phyloP scores from a whole-genome alignment of 768 basidiomycete genomes.

The Saitozyma podzolica region DNA sequence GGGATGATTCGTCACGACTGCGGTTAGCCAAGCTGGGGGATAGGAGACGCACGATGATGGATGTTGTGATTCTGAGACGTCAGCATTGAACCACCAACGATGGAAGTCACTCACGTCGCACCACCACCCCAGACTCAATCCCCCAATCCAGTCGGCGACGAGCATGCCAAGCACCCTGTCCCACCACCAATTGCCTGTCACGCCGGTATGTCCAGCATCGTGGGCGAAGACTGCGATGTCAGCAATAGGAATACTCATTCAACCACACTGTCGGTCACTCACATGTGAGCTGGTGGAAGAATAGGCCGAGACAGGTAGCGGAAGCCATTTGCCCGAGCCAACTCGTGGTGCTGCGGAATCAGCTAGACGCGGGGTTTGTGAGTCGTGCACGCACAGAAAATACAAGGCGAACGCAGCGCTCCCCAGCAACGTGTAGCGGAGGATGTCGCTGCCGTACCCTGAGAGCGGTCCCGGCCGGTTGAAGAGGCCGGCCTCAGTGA shows the following conservation, averaged over 20 bases:
- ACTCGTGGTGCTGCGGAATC: constrained; percentile 25
- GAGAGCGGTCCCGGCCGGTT: constrained; percentile 64
- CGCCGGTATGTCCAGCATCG: constrained; percentile 91
- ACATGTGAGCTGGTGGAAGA: constrained; percentile 93
- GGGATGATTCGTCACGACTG: constrained; percentile 96
- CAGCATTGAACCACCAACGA: constrained; percentile 16
- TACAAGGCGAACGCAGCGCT: constrained; percentile 34
- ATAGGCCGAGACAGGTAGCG: constrained; percentile 76
- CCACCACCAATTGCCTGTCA: constrained; percentile 79
- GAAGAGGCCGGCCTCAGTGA: constrained; percentile 80
- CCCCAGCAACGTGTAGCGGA: constrained; percentile 73
- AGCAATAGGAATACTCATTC: not conserved
- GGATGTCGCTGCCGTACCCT: constrained; percentile 84
- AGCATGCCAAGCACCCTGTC: constrained; percentile 76
- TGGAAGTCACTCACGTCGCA: constrained; percentile 70
- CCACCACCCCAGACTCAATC: constrained; percentile 97
- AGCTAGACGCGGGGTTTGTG: not conserved
- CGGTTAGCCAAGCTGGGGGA: constrained; percentile 7
- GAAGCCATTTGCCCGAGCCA: constrained; percentile 55
- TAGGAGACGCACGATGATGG: constrained; percentile 75
- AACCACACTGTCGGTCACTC: constrained; percentile 7
- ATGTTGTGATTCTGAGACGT: constrained; percentile 70
- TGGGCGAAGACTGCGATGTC: constrained; percentile 65
- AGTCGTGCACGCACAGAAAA: constrained; percentile 25
- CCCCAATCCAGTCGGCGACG: constrained; percentile 83